Evolutionary conservation across 805 yeast genomes (phyloP), one percentile per base, ranked within the genome.

Genomic region (Zygoascus tannicola): DNA sequence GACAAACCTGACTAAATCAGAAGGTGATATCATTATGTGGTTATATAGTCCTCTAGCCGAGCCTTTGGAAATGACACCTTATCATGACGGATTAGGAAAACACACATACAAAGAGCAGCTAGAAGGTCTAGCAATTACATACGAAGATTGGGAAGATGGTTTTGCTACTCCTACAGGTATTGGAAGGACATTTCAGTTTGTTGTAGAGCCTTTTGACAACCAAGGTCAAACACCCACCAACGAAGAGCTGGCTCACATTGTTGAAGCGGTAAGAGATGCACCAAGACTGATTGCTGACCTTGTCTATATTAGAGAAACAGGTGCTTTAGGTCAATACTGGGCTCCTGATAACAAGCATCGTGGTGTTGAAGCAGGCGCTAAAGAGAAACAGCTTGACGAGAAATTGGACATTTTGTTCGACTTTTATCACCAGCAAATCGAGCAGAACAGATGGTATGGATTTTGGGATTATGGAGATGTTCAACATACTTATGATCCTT

Each of bases 391-490:
- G 7, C 32, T 41, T 15, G 44, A 41, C 22, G 15, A 33, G 18
- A 41, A 34, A 15, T 32, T 41, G 21, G 19, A 32, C n/a, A 10
- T 21, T 4, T 22, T 41, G 18, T 41, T 41, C 15, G 18, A 22
- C 20, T 41, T 21, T n/a, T 41, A 41, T 19, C 23, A 33, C 5
- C 12, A 10, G 4, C 44, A 32, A 7, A 41, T 41, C 21, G 44
- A 41, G 22, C 44, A 41, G 32, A 16, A 41, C 18, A 14, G 44
- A 10, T 41, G 44, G 44, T 41, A 41, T 22, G 44, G 44, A 22
- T 41, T 41, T 21, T 41, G 44, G 44, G 44, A 41, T 19, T 32
- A 41, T 32, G 44, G 44, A 5, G 44, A 41, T 20, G 44, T 41
- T 14, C 44, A 41, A 21, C 44, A 41, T 28, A 41, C 35, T 5